phyloP scores from a whole-genome alignment of 495 filamentous ascomycete species.

The Ascodesmis nigricans region DNA sequence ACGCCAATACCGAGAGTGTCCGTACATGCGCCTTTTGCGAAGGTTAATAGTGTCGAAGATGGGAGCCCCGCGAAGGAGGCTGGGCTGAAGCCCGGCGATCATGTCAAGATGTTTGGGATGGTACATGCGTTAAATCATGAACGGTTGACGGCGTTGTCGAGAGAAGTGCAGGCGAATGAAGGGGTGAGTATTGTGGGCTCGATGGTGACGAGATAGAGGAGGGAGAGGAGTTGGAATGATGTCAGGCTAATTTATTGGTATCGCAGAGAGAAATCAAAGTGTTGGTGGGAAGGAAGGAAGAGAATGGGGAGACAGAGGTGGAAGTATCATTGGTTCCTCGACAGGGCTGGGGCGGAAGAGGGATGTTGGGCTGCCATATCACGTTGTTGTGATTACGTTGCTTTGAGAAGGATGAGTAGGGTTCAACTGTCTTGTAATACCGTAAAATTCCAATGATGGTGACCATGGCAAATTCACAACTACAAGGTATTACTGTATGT shows the following conservation, averaged over 20 bases:
- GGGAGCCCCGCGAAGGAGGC: conserved; percentile 67
- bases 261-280: conserved; percentile 42
- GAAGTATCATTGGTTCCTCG: conserved; percentile 49
- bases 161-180: conserved; percentile 70
- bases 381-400: conserved; percentile 15
- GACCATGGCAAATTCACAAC: too few species aligned
- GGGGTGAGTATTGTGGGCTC: conserved; percentile 39
- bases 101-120: conserved; percentile 60
- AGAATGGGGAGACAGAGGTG: conserved; percentile 30
- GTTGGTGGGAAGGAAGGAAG: conserved; percentile 29
- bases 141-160: conserved; percentile 57
- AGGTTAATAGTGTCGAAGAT: conserved; percentile 58
- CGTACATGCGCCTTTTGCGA: conserved; percentile 60
- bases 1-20: conserved; percentile 20
- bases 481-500: too few species aligned
- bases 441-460: too few species aligned
- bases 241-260: not conserved
- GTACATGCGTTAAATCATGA: conserved; percentile 70
- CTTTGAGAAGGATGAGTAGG: too few species aligned
- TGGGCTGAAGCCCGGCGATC: conserved; percentile 65
- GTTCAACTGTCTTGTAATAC: too few species aligned
- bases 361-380: conserved; percentile 50
- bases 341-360: conserved; percentile 69
- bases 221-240: not conserved
- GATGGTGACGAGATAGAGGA: not conserved